Base-by-base conservation (phyloP, 208 protist genomes). In the Balamuthia mandrillaris region DNA sequence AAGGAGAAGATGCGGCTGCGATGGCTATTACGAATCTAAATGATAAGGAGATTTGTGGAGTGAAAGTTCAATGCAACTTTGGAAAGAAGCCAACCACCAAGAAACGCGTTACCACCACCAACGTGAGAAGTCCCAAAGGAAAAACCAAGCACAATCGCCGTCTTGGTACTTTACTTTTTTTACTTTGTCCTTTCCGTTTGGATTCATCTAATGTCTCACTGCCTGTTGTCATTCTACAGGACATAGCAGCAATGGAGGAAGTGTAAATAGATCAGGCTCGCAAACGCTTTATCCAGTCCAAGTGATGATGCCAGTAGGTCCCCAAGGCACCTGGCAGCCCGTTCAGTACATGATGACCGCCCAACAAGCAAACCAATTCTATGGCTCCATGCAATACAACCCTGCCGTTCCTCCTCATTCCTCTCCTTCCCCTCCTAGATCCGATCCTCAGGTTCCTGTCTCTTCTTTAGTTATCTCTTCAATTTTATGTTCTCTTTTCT, bases 271-370 rank as follows among this genome's bases (percentile, higher is more conserved):
- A 74, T 37, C 41, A 6, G 29, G 65, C 41, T 42, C 44, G 65
- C 65, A 74, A 27, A 42, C 65, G 41, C 65, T 74, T 42, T 74
- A 52, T 42, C 65, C 65, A 37, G 65, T 74, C 41, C 65, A 74
- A 42, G 65, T 74, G 65, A 74, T 74, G 65, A 74, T 74, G 65
- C 65, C 65, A 37, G 41, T 74, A 37, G 65, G 65, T 31, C 65
- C 65, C 4, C 65, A 74, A 42, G 65, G 65, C 18, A 42, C 65
- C 65, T 74, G 65, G 65, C 65, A 74, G 51, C 65, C 65, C 51
- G 65, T 74, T 52, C 65, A 74, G 37, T 74, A 74, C 65, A 74
- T 74, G 65, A 74, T 74, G 65, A 74, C 65, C 41, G 65, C 65
- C 35, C 65, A 74, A 74, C 63, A 74, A 42, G 65, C 65, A 42